These are phyloP conservation scores for Heritiera littoralis DNA, from an alignment of 345 rosid genomes.

Conservation along the genomic window DNA sequence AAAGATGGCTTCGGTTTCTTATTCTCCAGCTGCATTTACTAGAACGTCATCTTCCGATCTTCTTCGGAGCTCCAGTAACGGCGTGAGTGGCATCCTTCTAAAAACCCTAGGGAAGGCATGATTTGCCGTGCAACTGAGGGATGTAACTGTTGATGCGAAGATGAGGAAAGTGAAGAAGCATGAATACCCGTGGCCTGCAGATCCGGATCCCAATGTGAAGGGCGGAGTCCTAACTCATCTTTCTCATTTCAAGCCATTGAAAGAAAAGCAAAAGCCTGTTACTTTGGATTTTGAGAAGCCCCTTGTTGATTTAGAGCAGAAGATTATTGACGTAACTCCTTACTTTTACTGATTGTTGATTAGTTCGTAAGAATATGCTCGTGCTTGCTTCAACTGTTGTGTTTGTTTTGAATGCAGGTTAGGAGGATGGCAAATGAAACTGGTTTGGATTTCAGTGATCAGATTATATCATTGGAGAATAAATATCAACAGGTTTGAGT, in stretches of 20 bases:
- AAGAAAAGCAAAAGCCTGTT: constrained; percentile 72
- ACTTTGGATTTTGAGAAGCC: constrained; percentile 90
- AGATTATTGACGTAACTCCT: constrained; percentile 71
- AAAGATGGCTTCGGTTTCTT: constrained; percentile 65
- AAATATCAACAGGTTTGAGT: constrained; percentile 74
- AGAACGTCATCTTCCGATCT: constrained; percentile 70
- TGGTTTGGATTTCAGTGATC: constrained; percentile 90
- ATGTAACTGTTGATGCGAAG: constrained; percentile 47
- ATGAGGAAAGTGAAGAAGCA: constrained; percentile 84
- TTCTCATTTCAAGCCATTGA: constrained; percentile 77
- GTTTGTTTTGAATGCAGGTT: constrained; percentile 57
- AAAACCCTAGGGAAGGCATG: constrained; percentile 52
- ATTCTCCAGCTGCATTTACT: constrained; percentile 49
- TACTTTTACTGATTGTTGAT: constrained; percentile 7
- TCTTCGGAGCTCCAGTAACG: constrained; percentile 65
- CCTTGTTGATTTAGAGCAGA: constrained; percentile 74
- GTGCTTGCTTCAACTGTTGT: constrained; percentile 19
- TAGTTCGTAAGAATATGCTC: neutral
- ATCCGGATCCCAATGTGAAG: constrained; percentile 91
- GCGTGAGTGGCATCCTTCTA: constrained; percentile 58
- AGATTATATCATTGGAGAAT: constrained; percentile 72
- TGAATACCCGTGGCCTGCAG: constrained; percentile 89
- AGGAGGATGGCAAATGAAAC: constrained; percentile 90
- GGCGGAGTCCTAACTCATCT: constrained; percentile 84
- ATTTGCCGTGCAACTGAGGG: constrained; percentile 35